Evolutionary conservation across 371 early-diverging fungal genomes (phyloP), one percentile per base, ranked within the genome.

Genomic region (Apophysomyces ossiformis): DNA sequence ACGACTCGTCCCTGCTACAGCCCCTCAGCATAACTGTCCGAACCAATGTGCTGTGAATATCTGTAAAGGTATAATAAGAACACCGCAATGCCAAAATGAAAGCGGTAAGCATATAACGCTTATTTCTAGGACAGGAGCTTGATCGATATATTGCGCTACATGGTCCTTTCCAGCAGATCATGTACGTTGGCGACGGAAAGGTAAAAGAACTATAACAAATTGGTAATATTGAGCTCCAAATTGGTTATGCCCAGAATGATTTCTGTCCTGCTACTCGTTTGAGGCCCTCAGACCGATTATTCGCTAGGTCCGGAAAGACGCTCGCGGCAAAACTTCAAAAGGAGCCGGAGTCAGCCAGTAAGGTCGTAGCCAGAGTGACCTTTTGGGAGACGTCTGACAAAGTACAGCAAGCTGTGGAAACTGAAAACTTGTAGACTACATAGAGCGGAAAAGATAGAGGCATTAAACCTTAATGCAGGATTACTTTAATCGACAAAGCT

Each of bases 21-120:
- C 70, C 8, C 69, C 74, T 6, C 87, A 81, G 13, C 93, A 92
- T 63, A 69, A 78, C 15, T 94, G 93, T 69, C 66, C 77, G 7
- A 81, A 85, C 44, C 73, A 85, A 36, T 94, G 94, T 62, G 75
- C 87, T 2, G 71, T 83, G 16, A 94, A 94, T 66, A 77, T 94
- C 15, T 94, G 94, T 69, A 93, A 94, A 75, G 93, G 90, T 72
- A 67, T n/a, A 15, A 57, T 11, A 13, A 46, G 38, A 38, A 13
- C 47, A 7, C 5, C 37, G 3, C 15, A 37, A 46, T 4, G 43
- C 6, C 16, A 37, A 12, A 58, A 5, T 32, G 12, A 61, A 64
- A 56, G 15, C 8, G 9, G 8, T 16, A 32, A 54, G 8, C n/a
- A 32, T 13, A n/a, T 46, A 61, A 26, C 21, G 26, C 16, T 15